Percentiles rank a stretch among this genome's conserved stretches.
phyloP scores from a whole-genome alignment of 345 rosid genomes.

The Alliaria petiolata region DNA sequence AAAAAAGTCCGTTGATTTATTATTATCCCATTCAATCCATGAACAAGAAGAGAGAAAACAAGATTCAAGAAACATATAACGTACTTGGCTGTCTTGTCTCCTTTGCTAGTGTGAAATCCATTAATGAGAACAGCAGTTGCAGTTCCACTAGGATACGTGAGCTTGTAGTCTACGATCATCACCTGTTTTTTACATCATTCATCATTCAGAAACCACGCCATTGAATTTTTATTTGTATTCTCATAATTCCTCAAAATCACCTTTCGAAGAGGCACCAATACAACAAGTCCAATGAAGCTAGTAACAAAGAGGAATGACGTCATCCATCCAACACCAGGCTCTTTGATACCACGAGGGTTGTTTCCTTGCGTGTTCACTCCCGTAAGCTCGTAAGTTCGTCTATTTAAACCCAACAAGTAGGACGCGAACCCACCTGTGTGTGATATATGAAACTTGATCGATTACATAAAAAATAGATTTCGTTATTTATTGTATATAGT shows the following conservation, averaged over 20 bases:
- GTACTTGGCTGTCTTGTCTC: conserved; percentile 74
- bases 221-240: neutral
- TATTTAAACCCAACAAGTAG: conserved; percentile 72
- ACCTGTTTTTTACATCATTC: conserved; percentile 40
- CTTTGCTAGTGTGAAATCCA: conserved; percentile 79
- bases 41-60: neutral
- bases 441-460: neutral
- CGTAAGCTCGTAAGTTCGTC: conserved; percentile 60
- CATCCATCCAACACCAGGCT: conserved; percentile 93
- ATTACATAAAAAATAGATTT: neutral
- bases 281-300: conserved; percentile 79
- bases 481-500: neutral
- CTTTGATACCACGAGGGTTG: conserved; percentile 60
- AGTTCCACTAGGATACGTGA: conserved; percentile 87
- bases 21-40: neutral
- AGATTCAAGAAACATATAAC: conserved; percentile 5
- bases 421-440: conserved; percentile 96
- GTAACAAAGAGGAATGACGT: conserved; percentile 68
- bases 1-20: neutral
- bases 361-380: conserved; percentile 66
- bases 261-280: conserved; percentile 85
- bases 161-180: conserved; percentile 81
- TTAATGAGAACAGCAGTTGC: conserved; percentile 90
- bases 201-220: neutral
- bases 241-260: conserved; percentile 23